Base-by-base conservation (phyloP, 23 red algal species). In the Gracilaria caudata region DNA sequence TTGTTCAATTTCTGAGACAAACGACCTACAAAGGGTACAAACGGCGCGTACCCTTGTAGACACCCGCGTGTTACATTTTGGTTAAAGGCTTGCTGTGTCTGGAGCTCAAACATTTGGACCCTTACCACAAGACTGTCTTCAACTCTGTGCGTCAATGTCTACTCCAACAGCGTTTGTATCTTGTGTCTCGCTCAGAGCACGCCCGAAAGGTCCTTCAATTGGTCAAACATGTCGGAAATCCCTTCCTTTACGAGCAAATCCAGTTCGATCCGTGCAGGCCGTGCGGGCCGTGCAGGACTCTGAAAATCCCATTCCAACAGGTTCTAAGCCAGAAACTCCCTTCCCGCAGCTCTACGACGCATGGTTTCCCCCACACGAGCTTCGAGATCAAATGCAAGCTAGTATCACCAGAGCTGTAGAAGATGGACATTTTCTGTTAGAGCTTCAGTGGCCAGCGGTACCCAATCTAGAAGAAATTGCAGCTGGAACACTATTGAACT, bases 401-500 rank as follows among this genome's bases (percentile, higher is more conserved):
- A 32, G 76, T 20, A n/a, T 92, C 5, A 63, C 23, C 7, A 19
- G 33, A 4, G 93, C 93, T 14, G 71, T 79, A 32, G 56, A 53
- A 26, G 64, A 68, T 32, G 84, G 85, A 34, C 21, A 80, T 7
- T 23, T n/a, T 0, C 49, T 73, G 17, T 33, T 95, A 53, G 93
- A 95, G 82, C 60, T 95, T 33, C 77, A 89, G 51, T 95, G 86
- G 78, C 93, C 93, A 16, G 59, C 56, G 9, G 93, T 95, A 7
- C 93, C 93, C 8, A 95, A 95, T 54, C 55, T 95, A 12, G 93
- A 95, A 59, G 93, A 95, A 36, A 85, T 90, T 39, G 87, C 57
- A 12, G 87, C 79, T 64, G 93, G 93, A 13, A 95, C 93, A 6
- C 51, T 70, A 16, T 44, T 84, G n/a, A 95, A 95, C 73, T 86